Base-by-base conservation (phyloP, 2,329 filamentous ascomycete genomes). In the Diaporthe vexans region DNA sequence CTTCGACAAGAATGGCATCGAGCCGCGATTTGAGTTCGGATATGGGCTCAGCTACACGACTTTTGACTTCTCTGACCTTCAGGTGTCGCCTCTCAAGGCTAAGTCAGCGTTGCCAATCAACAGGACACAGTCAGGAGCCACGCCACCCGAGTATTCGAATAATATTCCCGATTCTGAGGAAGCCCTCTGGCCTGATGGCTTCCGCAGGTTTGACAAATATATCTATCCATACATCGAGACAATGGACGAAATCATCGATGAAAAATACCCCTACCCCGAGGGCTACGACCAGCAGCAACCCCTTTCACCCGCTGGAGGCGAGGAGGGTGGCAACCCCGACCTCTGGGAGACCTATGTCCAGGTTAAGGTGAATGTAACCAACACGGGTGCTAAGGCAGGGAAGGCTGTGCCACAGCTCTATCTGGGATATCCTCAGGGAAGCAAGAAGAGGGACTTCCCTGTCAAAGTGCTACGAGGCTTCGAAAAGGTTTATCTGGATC, bases 21-120 rank as follows among this genome's bases (percentile, higher is more conserved):
- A 87, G 7, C 95, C 95, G 0, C 92, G 94, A 0, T 98, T 92
- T 80, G 93, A 94, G 61, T 98, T 98, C 78, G 95, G 96, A 0
- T 95, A 92, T 75, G 96, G 95, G 0, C 88, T 98, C 2, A 94
- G 92, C 70, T 97, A 97, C 84, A 95, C 94, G 0, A 88, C 84
- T 0, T 97, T 96, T 81, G 84, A 89, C 17, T 88, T 94, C 73
- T 87, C 86, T 15, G 87, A 89, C 43, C 78, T 90, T 17, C 82
- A 85, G 11, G 82, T 93, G 65, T 81, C 82, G 24, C 77, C 82
- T 26, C 76, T 88, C 26, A 87, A 86, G 67, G 78, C 82, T 9
- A 92, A 91, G 80, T 82, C 81, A 13, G 75, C 79, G 2, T 79
- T 86, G 8, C 86, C 86, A 0, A 77, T 82, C 1, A 77, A 82